Base-by-base conservation (phyloP, 1,284 basidiomycete species). In the Kalmanozyma brasiliensis region DNA sequence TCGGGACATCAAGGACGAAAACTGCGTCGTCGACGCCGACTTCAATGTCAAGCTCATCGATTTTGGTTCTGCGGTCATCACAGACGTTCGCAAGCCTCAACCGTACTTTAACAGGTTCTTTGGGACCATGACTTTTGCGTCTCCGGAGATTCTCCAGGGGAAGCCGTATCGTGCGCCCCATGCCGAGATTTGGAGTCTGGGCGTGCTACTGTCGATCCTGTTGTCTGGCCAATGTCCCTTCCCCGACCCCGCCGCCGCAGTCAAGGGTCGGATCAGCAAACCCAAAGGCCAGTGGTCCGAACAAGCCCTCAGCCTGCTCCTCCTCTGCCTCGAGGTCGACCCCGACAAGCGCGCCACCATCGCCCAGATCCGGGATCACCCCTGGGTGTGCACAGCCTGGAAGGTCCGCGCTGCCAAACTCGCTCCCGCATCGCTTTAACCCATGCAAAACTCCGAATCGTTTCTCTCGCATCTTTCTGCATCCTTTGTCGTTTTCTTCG, bases 1-100 rank as follows among this genome's bases (percentile, higher is more conserved):
- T 81, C 89, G 93, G 47, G 93, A 96, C 80, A 90, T 96, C 83
- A 96, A 96, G 82, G 93, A 95, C 78, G 93, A 96, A 83, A 96
- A 96, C 66, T 77, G 76, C 30, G 89, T 94, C 52, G 88, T 95
- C 57, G 92, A 94, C 81, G 85, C 84, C 51, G 72, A 76, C 34
- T 72, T 74, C 49, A 67, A 55, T 62, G 90, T 94, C 78, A 95
- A 96, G 82, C 86, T 96, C 48, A 93, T 96, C 79, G 93, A 96
- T 84, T 96, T 96, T 82, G 92, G 93, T 46, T 92, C 90, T 66
- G 92, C 92, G 22, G 89, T 90, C 29, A 87, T 91, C 71, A 88
- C 88, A 49, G 88, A 94, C 78, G 87, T 88, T 1, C 81, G 83
- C 13, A 83, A 87, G 57, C 86, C 89, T 2, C 86, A 87, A 13